Evolutionary conservation across 2,329 filamentous ascomycete genomes (phyloP).

Genomic region (Aspergillus oerlinghausenensis): DNA sequence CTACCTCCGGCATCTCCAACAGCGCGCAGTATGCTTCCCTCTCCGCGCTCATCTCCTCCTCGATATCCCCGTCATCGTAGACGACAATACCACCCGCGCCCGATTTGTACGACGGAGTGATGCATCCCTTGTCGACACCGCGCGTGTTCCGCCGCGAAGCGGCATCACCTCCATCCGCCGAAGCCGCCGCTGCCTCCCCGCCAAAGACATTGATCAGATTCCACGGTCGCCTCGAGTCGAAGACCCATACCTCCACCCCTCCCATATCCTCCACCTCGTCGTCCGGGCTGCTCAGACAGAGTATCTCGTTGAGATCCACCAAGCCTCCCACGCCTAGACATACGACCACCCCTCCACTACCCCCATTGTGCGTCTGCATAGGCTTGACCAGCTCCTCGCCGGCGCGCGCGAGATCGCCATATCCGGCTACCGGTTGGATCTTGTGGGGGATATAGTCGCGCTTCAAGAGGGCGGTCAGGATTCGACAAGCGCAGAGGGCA

Average conservation of each 20-base stretch:
- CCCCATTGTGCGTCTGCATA: constrained; percentile 80
- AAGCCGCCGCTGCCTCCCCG: constrained; percentile 55
- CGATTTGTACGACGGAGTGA: constrained; percentile 67
- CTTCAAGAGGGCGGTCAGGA: constrained; percentile 87
- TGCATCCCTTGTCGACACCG: constrained; percentile 69
- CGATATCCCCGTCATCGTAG: constrained; percentile 93
- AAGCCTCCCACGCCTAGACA: constrained; percentile 91
- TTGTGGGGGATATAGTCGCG: constrained; percentile 98
- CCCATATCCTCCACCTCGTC: constrained; percentile 61
- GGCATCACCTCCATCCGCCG: constrained; percentile 43
- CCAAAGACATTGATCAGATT: constrained; percentile 93
- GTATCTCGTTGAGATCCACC: constrained; percentile 74
- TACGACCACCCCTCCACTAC: constrained; percentile 81
- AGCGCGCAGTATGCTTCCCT: constrained; percentile 80
- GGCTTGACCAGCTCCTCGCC: constrained; percentile 75
- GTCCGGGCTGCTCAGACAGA: constrained; percentile 70
- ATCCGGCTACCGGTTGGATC: constrained; percentile 90
- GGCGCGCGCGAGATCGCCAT: constrained; percentile 77
- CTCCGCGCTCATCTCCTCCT: constrained; percentile 70
- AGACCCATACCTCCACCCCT: constrained; percentile 91
- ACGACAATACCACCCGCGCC: constrained; percentile 86
- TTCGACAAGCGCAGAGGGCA: constrained; percentile 90
- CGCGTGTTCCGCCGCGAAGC: constrained; percentile 47
- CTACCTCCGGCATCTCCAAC: constrained; percentile 83
- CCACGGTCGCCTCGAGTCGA: constrained; percentile 90